These are phyloP conservation scores for Hebeloma cylindrosporum DNA, from an alignment of 768 basidiomycete genomes.

Conservation along the genomic window DNA sequence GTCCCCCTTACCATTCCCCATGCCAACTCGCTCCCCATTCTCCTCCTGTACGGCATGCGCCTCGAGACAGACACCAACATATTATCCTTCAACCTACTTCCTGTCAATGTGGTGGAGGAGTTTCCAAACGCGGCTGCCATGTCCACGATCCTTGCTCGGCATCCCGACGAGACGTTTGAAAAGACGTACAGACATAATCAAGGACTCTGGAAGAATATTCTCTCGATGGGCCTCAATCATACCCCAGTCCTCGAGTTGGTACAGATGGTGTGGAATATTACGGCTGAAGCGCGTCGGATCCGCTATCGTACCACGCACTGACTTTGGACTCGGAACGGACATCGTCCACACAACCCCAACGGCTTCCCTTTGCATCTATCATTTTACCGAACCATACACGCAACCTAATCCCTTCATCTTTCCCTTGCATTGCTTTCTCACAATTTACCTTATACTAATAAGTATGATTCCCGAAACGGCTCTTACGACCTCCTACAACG, in stretches of 20 bases:
- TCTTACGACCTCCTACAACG: no score
- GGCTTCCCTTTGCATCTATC: no score
- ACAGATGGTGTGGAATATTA: constrained; percentile 70
- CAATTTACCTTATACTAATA: no score
- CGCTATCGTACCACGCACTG: constrained; percentile 23
- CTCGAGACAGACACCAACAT: constrained; percentile 48
- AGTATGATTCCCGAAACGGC: no score
- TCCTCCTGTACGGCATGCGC: constrained; percentile 58
- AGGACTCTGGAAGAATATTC: constrained; percentile 67
- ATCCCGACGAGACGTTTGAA: constrained; percentile 39
- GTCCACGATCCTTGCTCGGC: constrained; percentile 47
- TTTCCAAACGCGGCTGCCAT: constrained; percentile 63
- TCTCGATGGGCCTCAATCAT: constrained; percentile 54
- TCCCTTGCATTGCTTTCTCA: no score
- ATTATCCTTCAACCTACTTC: constrained; percentile 55
- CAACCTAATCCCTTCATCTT: no score
- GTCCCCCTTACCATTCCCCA: constrained; percentile 52
- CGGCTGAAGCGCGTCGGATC: constrained; percentile 58
- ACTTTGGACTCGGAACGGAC: no score
- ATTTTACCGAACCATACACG: no score
- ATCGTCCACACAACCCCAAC: no score
- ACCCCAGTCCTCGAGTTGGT: constrained; percentile 45
- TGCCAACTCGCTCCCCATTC: constrained; percentile 50
- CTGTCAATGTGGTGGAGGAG: constrained; percentile 51
- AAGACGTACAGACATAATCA: constrained; percentile 43